Evolutionary conservation across 352 stramenopile genomes (phyloP), one percentile per base, ranked within the genome.

Genomic region (Peronospora destructor): DNA sequence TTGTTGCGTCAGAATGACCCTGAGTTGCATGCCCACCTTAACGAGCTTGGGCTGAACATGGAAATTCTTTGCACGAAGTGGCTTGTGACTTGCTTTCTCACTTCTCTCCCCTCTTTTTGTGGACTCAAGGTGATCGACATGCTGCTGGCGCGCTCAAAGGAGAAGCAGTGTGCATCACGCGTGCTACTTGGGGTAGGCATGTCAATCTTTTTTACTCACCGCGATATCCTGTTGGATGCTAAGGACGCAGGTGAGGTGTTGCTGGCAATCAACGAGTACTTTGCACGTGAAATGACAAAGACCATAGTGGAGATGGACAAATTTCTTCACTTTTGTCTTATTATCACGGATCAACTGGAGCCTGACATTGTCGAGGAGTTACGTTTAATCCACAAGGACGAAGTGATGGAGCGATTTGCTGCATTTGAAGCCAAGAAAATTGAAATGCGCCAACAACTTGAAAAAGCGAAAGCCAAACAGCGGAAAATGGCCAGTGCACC

Each of bases 11-110:
- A 89, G 39, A 92, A 92, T 26, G 81, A 92, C 41, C 55, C 66
- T 9, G 74, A 88, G 14, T 57, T 92, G n/a, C 74, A 87, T 34
- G 30, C 59, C 1, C 76, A 90, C 43, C 59, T 92, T 39, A 73
- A 76, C 23, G 76, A 84, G 23, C 63, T 87, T 6, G 81, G 81
- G 0, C 56, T 92, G 36, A 92, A 92, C 56, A 92, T 92, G 81
- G 81, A 92, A 45, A 88, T 92, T 45, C 53, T 92, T 19, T 92
- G 81, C 61, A 92, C 81, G 2, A 90, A 92, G 49, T 92, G 81
- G 81, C 75, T 92, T n/a, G 79, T 92, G 32, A 89, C 81, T 35
- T 89, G 76, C 49, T 92, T 90, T 52, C 66, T 88, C 25, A 92
- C 81, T 6, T 88, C 74, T 6, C 53, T 89, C 9, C 81, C 81